Percentiles rank a stretch among this genome's conserved stretches.
These are phyloP conservation scores for Ilyonectria mors-panacis DNA, from an alignment of 2,329 filamentous ascomycete genomes.

Conservation along the genomic window DNA sequence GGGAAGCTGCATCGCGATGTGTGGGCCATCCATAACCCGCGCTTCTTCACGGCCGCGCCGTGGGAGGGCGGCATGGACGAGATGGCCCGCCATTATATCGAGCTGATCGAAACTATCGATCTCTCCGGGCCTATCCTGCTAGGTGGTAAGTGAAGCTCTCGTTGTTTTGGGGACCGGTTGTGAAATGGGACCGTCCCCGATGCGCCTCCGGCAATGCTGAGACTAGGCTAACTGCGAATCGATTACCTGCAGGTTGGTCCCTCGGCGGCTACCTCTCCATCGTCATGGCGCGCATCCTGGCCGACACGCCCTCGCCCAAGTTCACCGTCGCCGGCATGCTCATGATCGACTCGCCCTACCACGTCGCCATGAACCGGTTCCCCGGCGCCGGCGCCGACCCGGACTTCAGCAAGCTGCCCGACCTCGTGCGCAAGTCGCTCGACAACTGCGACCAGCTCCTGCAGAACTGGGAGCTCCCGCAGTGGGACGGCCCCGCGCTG, in stretches of 20 bases:
- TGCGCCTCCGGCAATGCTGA: neutral
- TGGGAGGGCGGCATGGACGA: slow-evolving; percentile 50
- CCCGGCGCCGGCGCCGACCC: slow-evolving; percentile 34
- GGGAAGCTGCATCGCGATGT: slow-evolving; percentile 48
- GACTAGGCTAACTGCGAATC: neutral
- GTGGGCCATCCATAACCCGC: slow-evolving; percentile 51
- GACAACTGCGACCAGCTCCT: slow-evolving; percentile 52
- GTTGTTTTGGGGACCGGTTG: neutral
- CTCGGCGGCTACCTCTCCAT: slow-evolving; percentile 49
- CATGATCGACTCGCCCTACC: slow-evolving; percentile 50
- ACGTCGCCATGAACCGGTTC: slow-evolving; percentile 41
- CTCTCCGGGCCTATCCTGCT: slow-evolving; percentile 47
- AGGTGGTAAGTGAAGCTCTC: slow-evolving; percentile 43
- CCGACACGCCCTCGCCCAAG: slow-evolving; percentile 38
- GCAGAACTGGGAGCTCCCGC: slow-evolving; percentile 47
- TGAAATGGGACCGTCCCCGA: neutral
- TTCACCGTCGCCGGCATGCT: slow-evolving; percentile 47
- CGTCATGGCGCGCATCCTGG: slow-evolving; percentile 45
- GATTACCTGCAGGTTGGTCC: slow-evolving; percentile 50
- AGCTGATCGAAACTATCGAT: slow-evolving; percentile 41
- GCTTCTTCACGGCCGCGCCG: slow-evolving; percentile 42
- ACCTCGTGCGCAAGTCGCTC: slow-evolving; percentile 48
- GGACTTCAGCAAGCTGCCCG: slow-evolving; percentile 40
- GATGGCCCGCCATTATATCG: slow-evolving; percentile 49
- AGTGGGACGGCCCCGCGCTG: slow-evolving; percentile 40